phyloP scores from a whole-genome alignment of 805 yeast species.

The Cyberlindnera xylosilytica region DNA sequence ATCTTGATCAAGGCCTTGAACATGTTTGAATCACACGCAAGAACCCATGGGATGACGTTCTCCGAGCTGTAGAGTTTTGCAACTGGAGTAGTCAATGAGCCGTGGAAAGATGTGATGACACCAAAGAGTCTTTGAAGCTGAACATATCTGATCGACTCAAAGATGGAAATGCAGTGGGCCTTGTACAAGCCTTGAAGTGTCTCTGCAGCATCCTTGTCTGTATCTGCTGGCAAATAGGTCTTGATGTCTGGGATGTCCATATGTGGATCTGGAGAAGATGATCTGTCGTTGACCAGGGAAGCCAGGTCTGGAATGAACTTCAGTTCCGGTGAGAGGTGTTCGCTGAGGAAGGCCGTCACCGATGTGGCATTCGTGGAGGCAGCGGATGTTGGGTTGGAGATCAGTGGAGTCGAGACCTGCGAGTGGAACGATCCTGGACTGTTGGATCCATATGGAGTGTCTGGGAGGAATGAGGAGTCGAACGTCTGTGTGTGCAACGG shows the following conservation, averaged over 20 bases:
- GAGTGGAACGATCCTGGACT: conserved; percentile 27
- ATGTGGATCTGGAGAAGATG: conserved; percentile 17
- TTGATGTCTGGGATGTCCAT: conserved; percentile 36
- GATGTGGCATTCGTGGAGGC: conserved; percentile 9
- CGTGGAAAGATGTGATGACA: conserved; percentile 50
- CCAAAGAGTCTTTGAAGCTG: conserved; percentile 58
- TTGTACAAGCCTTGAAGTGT: conserved; percentile 61
- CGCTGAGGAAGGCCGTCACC: conserved; percentile 18
- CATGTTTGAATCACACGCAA: conserved; percentile 61
- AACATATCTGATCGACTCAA: conserved; percentile 66
- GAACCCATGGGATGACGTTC: conserved; percentile 57
- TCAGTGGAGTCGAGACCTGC: conserved; percentile 25
- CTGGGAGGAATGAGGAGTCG: conserved; percentile 27
- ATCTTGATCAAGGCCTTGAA: conserved; percentile 53
- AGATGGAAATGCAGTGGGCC: conserved; percentile 59
- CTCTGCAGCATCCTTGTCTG: conserved; percentile 41
- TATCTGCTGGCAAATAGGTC: conserved; percentile 19
- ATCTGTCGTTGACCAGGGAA: conserved; percentile 15
- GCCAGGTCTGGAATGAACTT: conserved; percentile 24
- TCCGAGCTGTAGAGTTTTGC: conserved; percentile 52
- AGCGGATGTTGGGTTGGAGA: conserved; percentile 11
- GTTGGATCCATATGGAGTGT: conserved; percentile 29
- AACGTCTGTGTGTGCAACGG: conserved; percentile 25
- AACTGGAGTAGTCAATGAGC: conserved; percentile 59
- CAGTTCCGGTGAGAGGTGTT: conserved; percentile 15